Evolutionary conservation across 345 rosid species (phyloP).

Genomic region (Alliaria petiolata): DNA sequence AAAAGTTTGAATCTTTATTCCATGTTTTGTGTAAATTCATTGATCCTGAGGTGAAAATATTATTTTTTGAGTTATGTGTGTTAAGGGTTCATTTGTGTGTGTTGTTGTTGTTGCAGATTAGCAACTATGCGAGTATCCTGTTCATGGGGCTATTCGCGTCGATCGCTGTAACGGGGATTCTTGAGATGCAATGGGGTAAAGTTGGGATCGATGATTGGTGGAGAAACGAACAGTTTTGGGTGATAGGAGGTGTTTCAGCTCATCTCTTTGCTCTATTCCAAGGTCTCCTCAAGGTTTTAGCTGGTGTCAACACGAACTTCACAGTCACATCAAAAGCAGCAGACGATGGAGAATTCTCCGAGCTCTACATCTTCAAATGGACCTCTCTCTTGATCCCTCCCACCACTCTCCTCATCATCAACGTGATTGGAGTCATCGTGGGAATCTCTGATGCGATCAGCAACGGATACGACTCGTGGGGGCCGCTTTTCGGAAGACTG

Average conservation of each 20-base stretch:
- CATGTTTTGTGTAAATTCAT: conserved; percentile 29
- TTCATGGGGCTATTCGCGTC: conserved; percentile 61
- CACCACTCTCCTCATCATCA: conserved; percentile 54
- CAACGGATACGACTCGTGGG: conserved; percentile 70
- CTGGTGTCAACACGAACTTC: conserved; percentile 59
- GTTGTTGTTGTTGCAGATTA: conserved; percentile 42
- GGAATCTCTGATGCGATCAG: conserved; percentile 62
- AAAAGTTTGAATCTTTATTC: neutral
- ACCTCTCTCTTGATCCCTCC: conserved; percentile 63
- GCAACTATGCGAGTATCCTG: conserved; percentile 49
- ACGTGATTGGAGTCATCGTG: conserved; percentile 54
- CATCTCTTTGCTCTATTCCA: conserved; percentile 65
- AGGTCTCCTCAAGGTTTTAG: conserved; percentile 59
- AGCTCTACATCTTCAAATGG: conserved; percentile 58
- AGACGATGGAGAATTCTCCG: conserved; percentile 50
- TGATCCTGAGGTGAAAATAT: conserved; percentile 35
- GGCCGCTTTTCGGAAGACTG: conserved; percentile 58
- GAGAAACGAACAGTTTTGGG: conserved; percentile 84
- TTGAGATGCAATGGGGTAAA: conserved; percentile 74
- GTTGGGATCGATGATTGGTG: conserved; percentile 71
- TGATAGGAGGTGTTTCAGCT: conserved; percentile 63
- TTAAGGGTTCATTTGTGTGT: too few relatives aligned
- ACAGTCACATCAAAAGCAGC: conserved; percentile 63
- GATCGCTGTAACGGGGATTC: conserved; percentile 55
- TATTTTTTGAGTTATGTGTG: neutral